Evolutionary conservation across 78 protist species (phyloP).

Genomic region (Dictyostelium firmibasis): DNA sequence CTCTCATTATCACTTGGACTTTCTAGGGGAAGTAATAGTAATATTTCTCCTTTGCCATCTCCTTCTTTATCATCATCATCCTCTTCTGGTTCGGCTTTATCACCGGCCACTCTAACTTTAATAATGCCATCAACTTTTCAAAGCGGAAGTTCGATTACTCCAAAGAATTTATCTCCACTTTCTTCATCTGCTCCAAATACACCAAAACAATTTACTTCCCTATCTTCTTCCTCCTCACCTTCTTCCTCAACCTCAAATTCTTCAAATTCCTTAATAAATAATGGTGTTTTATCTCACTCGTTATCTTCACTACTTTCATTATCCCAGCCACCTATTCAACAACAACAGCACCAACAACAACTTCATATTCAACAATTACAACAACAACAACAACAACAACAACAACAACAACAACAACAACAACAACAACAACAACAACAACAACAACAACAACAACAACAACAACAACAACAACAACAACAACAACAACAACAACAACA

Average conservation of each 20-base stretch:
- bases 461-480: background rate
- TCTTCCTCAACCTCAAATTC: background rate
- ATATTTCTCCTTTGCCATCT: background rate
- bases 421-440: background rate
- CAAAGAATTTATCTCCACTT: background rate
- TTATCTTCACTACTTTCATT: background rate
- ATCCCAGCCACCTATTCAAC: background rate
- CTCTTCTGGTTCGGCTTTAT: conserved; percentile 10
- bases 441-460: background rate
- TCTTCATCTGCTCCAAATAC: conserved; percentile 30
- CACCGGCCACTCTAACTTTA: background rate
- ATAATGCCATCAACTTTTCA: background rate
- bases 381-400: background rate
- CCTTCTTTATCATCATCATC: conserved; percentile 29
- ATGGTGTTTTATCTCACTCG: background rate
- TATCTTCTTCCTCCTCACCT: background rate
- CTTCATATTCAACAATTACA: background rate
- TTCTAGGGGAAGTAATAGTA: background rate
- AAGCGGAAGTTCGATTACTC: background rate
- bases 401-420: conserved; percentile 14
- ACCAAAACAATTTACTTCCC: background rate
- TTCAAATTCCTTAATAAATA: background rate
- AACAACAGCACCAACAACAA: background rate
- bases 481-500: background rate
- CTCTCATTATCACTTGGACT: background rate